Evolutionary conservation across 805 yeast species (phyloP).

Genomic region (Hanseniaspora nectarophila): DNA sequence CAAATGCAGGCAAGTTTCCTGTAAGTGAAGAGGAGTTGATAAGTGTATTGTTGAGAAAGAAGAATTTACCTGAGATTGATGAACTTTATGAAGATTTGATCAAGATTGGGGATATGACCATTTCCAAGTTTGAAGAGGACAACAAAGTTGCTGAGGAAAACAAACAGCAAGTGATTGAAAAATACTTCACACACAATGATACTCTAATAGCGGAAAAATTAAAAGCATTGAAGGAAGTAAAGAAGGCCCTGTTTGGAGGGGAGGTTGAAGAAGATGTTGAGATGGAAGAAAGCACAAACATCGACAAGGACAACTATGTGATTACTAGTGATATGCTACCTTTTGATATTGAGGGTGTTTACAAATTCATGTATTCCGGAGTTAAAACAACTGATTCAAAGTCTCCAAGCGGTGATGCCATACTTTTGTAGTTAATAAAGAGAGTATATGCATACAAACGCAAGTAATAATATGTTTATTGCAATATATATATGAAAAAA

Average conservation of each 20-base stretch:
- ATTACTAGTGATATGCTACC: conserved; percentile 21
- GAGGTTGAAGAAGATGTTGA: conserved; percentile 38
- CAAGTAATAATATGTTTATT: neutral
- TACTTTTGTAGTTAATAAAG: neutral
- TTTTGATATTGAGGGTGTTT: conserved; percentile 31
- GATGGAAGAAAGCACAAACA: conserved; percentile 14
- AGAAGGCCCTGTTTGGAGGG: conserved; percentile 5
- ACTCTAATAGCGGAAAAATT: neutral
- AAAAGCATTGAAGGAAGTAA: conserved; percentile 1
- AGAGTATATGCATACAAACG: neutral
- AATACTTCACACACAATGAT: conserved; percentile 10
- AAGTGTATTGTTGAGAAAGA: conserved; percentile 76
- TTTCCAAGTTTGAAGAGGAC: neutral
- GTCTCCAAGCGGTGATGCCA: neutral
- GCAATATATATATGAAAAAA: neutral
- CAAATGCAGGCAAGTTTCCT: conserved; percentile 74
- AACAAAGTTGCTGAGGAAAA: conserved; percentile 16
- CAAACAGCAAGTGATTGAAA: conserved; percentile 11
- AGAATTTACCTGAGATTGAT: conserved; percentile 79
- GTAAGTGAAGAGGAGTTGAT: conserved; percentile 70
- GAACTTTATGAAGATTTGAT: conserved; percentile 21
- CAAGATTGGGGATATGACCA: neutral
- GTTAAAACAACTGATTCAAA: conserved; percentile 3
- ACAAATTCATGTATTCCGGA: conserved; percentile 39
- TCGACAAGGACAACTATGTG: conserved; percentile 17